A percentile compares a stretch with the other conserved stretches of the same genome.
Conservation (phyloP, 306 rosid genomes). For the Medicago ruthenica region DNA sequence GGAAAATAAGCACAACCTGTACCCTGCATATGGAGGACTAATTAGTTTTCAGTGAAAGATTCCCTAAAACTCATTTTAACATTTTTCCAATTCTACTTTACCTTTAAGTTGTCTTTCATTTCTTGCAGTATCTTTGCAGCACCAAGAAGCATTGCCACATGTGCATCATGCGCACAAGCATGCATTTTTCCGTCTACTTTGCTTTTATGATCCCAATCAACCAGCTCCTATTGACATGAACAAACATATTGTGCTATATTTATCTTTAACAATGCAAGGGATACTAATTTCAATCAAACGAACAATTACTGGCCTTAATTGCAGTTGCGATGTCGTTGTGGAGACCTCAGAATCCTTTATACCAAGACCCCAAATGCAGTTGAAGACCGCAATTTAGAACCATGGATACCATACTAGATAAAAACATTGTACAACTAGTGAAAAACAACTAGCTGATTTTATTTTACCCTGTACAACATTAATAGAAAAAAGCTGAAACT, state of each 20-base stretch:
- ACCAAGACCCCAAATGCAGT: no score
- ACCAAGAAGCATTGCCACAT: slow-evolving; percentile 89
- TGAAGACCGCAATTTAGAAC: no score
- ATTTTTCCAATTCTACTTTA: slow-evolving; percentile 35
- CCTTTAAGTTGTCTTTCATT: slow-evolving; percentile 64
- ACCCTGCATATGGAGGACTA: slow-evolving; percentile 55
- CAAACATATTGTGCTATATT: no score
- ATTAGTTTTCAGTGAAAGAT: slow-evolving; percentile 12
- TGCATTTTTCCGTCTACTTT: slow-evolving; percentile 86
- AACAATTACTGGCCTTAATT: not conserved
- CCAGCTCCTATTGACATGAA: slow-evolving; percentile 59
- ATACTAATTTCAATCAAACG: slow-evolving; percentile 22
- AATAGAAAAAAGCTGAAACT: no score
- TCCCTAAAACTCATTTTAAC: slow-evolving; percentile 3
- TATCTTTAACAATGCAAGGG: not conserved
- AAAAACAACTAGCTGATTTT: no score
- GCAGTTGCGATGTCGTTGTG: not conserved
- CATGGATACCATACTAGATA: no score
- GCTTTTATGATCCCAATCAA: slow-evolving; percentile 93
- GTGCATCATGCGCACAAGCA: slow-evolving; percentile 95
- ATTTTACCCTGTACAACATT: no score
- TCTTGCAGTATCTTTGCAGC: slow-evolving; percentile 81
- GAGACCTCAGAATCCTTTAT: no score
- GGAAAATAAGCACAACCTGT: slow-evolving; percentile 82
- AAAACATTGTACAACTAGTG: no score